A percentile compares a stretch with the other conserved stretches of the same genome.
Conservation (phyloP, 2,329 filamentous ascomycete genomes). For the Monosporascus sp. region DNA sequence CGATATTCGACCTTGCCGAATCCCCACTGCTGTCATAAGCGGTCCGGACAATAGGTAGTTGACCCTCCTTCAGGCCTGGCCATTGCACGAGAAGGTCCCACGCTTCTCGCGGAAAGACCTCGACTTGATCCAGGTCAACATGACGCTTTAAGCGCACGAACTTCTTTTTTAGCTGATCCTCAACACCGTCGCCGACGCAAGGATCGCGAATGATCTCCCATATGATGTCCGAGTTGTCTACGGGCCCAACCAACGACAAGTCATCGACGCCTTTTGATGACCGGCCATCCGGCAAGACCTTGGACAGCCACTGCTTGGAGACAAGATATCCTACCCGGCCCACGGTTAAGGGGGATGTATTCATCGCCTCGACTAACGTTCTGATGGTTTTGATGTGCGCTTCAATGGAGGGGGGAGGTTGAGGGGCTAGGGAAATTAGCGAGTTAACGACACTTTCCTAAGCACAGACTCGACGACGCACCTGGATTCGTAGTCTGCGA, state of each 20-base stretch:
- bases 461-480: slow-evolving; percentile 1
- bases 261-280: slow-evolving; percentile 56
- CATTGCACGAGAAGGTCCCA: slow-evolving; percentile 78
- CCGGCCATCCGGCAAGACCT: slow-evolving; percentile 61
- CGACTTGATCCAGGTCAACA: slow-evolving; percentile 64
- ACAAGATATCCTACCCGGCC: slow-evolving; percentile 74
- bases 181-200: slow-evolving; percentile 28
- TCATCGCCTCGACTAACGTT: slow-evolving; percentile 49
- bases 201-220: slow-evolving; percentile 52
- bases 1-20: slow-evolving; percentile 54
- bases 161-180: slow-evolving; percentile 30
- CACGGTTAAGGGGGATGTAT: slow-evolving; percentile 54
- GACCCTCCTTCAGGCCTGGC: slow-evolving; percentile 71
- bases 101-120: slow-evolving; percentile 70
- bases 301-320: slow-evolving; percentile 72
- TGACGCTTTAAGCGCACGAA: slow-evolving; percentile 73
- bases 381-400: slow-evolving; percentile 72
- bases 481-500: slow-evolving; percentile 7
- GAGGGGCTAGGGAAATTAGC: slow-evolving; percentile 13
- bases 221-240: slow-evolving; percentile 84
- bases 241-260: slow-evolving; percentile 60
- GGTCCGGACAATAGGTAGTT: slow-evolving; percentile 66
- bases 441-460: background rate
- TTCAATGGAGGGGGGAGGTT: slow-evolving; percentile 43
- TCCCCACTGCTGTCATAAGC: slow-evolving; percentile 70